Evolutionary conservation across 495 filamentous ascomycete genomes (phyloP), one percentile per base, ranked within the genome.

Genomic region (Aspergillus homomorphus): DNA sequence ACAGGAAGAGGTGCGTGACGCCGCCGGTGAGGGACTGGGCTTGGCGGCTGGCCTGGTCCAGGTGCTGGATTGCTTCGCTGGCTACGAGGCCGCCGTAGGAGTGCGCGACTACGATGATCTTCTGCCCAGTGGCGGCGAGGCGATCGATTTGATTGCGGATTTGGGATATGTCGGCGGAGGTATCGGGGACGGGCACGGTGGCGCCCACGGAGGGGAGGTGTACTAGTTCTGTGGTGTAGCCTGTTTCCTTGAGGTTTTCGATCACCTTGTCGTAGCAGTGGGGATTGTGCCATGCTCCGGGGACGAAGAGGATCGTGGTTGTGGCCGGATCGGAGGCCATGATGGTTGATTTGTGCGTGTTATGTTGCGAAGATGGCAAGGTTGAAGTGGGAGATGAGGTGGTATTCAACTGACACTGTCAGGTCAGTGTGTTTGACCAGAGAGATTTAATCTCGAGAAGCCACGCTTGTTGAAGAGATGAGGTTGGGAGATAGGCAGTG

Each of bases 271-370:
- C 28, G 58, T 68, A 79, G 51, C 63, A 72, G 3, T 59, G 56
- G 2, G 73, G 59, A 16, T 26, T 66, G 62, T 79, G 76, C 79
- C 80, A 82, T 2, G 78, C 73, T 1, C 79, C 81, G 10, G 74
- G 77, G 16, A 82, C 69, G 51, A 80, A 69, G 55, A 81, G 64
- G 45, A 83, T 14, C 4, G 62, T 59, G 2, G 56, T 61, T 18
- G 57, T 54, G 12, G 48, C 4, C 26, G n/a, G n/a, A n/a, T n/a
- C n/a, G n/a, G n/a, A n/a, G n/a, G n/a, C n/a, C n/a, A n/a, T n/a
- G n/a, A 28, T 28, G 26, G 26, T 28, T 28, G 26, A n/a, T n/a
- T n/a, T n/a, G n/a, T n/a, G n/a, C n/a, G n/a, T n/a, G n/a, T n/a
- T n/a, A n/a, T n/a, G n/a, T n/a, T n/a, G n/a, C n/a, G n/a, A n/a